Base-by-base conservation (phyloP, 2,329 filamentous ascomycete genomes). In the Zalaria sp. region DNA sequence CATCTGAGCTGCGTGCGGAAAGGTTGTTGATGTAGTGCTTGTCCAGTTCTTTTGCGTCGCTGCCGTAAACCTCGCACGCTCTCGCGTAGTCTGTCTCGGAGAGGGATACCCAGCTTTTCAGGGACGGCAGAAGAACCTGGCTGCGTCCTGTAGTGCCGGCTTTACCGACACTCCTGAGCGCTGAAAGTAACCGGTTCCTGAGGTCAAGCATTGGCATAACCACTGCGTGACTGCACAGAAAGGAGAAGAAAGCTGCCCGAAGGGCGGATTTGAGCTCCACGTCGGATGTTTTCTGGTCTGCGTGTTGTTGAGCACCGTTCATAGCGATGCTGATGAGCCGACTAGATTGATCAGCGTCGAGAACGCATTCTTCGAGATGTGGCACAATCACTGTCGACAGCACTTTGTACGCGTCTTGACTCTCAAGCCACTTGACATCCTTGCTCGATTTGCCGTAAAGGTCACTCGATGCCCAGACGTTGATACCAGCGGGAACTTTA, bases 341-440 rank as follows among this genome's bases (percentile, higher is more conserved):
- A 26, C 72, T 65, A 36, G 94, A 69, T 46, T 91, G 79, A 27
- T 72, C 74, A 3, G 76, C 66, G 55, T 96, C 87, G 49, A 95
- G 74, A 3, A 89, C 71, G 53, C 81, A 93, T 60, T 95, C 91
- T 60, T 95, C 88, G 6, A 94, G 63, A 2, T 73, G 75, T 0
- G 84, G 84, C 18, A 85, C 59, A n/a, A 95, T 62, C 32, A 82
- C 69, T 18, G 75, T 68, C 18, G 75, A 70, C 1, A 91, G 55
- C 18, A 93, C 61, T 44, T 75, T 78, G 35, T 71, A 64, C 2
- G 66, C 65, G 41, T 80, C 71, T 25, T 78, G 71, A 1, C 64
- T 54, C 3, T 72, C 60, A 41, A 93, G 66, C 67, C 73, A 75
- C 37, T 72, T 65, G 10, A 81, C 47, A 18, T 57, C 53, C 11